phyloP scores from a whole-genome alignment of 352 stramenopile species.

The Phytophthora fragariaefolia region DNA sequence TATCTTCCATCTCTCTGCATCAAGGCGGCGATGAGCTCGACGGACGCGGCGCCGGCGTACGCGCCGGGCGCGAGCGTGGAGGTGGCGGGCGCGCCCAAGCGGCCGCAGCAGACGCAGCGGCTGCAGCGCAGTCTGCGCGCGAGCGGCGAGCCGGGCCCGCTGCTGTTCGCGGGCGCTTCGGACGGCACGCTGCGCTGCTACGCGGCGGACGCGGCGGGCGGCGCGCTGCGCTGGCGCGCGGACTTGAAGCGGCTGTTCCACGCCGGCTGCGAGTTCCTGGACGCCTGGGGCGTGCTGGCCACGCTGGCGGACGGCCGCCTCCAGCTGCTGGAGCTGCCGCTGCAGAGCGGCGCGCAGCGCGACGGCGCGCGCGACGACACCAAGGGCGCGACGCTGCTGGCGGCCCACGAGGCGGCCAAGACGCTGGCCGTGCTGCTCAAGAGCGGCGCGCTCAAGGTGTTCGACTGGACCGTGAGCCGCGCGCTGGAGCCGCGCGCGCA shows the following conservation, averaged over 20 bases:
- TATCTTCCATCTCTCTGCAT: slow-evolving; percentile 17
- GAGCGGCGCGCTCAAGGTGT: slow-evolving; percentile 68
- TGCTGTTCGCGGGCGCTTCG: slow-evolving; percentile 63
- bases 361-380: slow-evolving; percentile 64
- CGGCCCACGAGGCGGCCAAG: slow-evolving; percentile 61
- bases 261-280: slow-evolving; percentile 55
- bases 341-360: slow-evolving; percentile 53
- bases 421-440: slow-evolving; percentile 66
- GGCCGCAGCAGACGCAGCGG: slow-evolving; percentile 55
- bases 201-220: slow-evolving; percentile 38
- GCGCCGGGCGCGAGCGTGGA: slow-evolving; percentile 49
- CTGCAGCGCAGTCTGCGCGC: slow-evolving; percentile 51
- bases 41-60: slow-evolving; percentile 37
- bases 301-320: slow-evolving; percentile 69
- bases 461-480: slow-evolving; percentile 73
- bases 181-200: slow-evolving; percentile 71
- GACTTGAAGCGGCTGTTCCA: slow-evolving; percentile 74
- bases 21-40: neutral
- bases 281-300: slow-evolving; percentile 71
- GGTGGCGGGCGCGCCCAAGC: slow-evolving; percentile 63
- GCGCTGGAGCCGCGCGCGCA: slow-evolving; percentile 57
- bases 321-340: slow-evolving; percentile 65
- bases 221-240: slow-evolving; percentile 53
- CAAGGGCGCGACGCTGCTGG: slow-evolving; percentile 62
- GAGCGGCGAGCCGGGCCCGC: slow-evolving; percentile 47